Base-by-base conservation (phyloP, 192 early-diverging fungal species). In the Nowakowskiella sp. region DNA sequence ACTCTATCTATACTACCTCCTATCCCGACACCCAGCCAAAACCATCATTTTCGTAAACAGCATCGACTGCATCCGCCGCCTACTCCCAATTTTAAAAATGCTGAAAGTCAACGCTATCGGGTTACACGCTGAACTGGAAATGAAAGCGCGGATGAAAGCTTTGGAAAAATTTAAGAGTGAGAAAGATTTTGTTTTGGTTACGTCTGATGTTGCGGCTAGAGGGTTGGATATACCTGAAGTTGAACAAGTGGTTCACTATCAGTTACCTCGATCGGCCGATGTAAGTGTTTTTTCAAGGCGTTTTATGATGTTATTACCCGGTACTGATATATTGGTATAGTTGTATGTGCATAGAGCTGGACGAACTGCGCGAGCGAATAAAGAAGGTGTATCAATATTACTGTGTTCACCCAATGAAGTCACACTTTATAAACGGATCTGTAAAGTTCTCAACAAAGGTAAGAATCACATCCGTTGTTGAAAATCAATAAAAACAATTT, bases 331-430 rank as follows among this genome's bases (percentile, higher is more conserved):
- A n/a, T n/a, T 16, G 8, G 13, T 6, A 23, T 31, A 54, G 39
- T 76, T 93, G n/a, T 98, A 98, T 61, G 88, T 98, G 25, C 94
- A 98, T 64, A 78, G 94, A 6, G 85, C 83, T 60, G 94, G 94
- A 34, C 82, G 94, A 57, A 98, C 94, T 0, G 94, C 92, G 4
- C 83, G 94, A 57, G 91, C 86, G n/a, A 54, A 70, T 26, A 73
- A 66, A 16, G 85, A 89, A 49, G 94, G 94, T 51, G 67, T 94
- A 22, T 83, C 80, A 30, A 65, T 98, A 21, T 69, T 91, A 72
- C 63, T 98, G 34, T 82, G 79, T 53, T 82, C 84, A 24, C 91
- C 94, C 19, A 82, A 91, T 47, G 94, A 98, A 55, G 60, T 81
- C 21, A 74, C 76, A 42, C 57, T 85, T 24, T 94, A 92, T 68